phyloP scores from a whole-genome alignment of 768 basidiomycete species.

The Terana coerulea region DNA sequence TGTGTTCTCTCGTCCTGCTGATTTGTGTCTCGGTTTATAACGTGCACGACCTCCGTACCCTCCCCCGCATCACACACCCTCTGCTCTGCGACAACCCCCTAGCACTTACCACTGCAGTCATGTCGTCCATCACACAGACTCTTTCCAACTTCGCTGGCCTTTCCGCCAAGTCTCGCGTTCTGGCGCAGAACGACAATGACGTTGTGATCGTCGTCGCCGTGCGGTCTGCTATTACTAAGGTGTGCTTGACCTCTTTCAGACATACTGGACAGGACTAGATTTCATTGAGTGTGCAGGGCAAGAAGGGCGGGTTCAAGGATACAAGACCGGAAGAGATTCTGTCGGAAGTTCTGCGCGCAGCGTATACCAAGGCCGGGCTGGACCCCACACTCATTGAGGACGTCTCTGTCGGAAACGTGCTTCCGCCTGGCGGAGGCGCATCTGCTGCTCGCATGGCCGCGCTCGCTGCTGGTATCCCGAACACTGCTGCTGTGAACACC shows the following conservation, averaged over 20 bases:
- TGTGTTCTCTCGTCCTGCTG: too few species aligned
- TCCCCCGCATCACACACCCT: too few species aligned
- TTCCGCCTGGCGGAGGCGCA: constrained; percentile 84
- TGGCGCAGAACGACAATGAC: constrained; percentile 74
- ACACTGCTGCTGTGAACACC: constrained; percentile 70
- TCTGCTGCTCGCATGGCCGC: constrained; percentile 82
- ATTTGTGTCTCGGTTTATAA: too few species aligned
- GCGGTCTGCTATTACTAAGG: constrained; percentile 91
- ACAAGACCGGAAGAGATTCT: constrained; percentile 81
- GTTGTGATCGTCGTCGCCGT: constrained; percentile 89
- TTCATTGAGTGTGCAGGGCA: constrained; percentile 41
- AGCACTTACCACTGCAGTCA: too few species aligned
- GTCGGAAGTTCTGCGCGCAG: constrained; percentile 70
- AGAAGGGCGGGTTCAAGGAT: constrained; percentile 90
- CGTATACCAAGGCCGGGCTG: constrained; percentile 61
- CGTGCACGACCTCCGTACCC: too few species aligned
- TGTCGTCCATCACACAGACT: too few species aligned
- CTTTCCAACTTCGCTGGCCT: constrained; percentile 16
- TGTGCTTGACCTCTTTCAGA: constrained; percentile 28
- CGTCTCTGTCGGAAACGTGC: constrained; percentile 82
- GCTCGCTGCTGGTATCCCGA: constrained; percentile 80
- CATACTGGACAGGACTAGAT: background rate
- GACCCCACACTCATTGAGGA: constrained; percentile 84
- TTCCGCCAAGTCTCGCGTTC: constrained; percentile 23
- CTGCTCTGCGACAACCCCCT: too few species aligned